Percentiles rank a stretch among this genome's conserved stretches.
phyloP scores from a whole-genome alignment of 495 filamentous ascomycete species.

The Geopyxis carbonaria region DNA sequence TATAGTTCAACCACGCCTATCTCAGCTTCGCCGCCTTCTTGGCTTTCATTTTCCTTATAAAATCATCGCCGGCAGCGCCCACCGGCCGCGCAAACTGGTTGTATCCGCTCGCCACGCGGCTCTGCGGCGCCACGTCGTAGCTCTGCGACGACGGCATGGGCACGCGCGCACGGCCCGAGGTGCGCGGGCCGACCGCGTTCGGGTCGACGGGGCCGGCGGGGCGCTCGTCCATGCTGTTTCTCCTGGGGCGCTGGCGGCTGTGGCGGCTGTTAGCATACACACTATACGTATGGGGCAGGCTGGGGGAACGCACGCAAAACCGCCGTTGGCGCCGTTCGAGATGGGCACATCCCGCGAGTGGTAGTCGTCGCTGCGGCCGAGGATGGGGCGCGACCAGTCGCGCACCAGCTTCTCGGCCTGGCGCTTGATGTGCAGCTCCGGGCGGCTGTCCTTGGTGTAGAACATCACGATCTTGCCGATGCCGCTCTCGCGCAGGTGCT shows the following conservation, averaged over 20 bases:
- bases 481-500: conserved; percentile 71
- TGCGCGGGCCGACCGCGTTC: too few relatives aligned
- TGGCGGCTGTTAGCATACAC: too few relatives aligned
- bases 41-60: conserved; percentile 25
- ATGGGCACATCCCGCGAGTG: conserved; percentile 21
- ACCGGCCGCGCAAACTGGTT: conserved; percentile 20
- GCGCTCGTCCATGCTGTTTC: too few relatives aligned
- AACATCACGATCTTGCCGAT: conserved; percentile 92
- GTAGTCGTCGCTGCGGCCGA: conserved; percentile 85
- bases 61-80: conserved; percentile 20
- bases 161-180: conserved; percentile 20
- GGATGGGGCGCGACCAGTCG: conserved; percentile 92
- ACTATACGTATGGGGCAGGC: too few relatives aligned
- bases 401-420: conserved; percentile 75
- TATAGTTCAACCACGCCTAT: too few relatives aligned
- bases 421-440: conserved; percentile 74
- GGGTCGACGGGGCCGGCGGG: too few relatives aligned
- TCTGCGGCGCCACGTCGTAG: conserved; percentile 23
- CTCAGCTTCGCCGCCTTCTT: conserved; percentile 20
- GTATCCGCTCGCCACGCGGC: conserved; percentile 12
- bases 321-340: conserved; percentile 6
- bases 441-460: conserved; percentile 86
- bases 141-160: conserved; percentile 17
- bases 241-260: too few relatives aligned
- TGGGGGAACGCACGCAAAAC: too few relatives aligned